Evolutionary conservation across 2,329 filamentous ascomycete species (phyloP).

Genomic region (Aspergillus transmontanensis): DNA sequence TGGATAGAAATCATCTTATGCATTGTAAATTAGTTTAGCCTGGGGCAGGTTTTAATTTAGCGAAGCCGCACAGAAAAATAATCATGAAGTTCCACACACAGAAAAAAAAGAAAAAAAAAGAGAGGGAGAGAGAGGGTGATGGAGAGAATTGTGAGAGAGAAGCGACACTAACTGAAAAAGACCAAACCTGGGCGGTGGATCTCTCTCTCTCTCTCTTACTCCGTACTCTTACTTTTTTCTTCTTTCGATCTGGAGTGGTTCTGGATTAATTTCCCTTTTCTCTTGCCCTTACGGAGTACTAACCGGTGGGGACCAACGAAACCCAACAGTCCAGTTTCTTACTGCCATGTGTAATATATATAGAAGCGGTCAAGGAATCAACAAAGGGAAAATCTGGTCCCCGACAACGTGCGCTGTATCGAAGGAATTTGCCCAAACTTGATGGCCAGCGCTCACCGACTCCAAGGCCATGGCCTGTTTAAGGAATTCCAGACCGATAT

Average conservation of each 20-base stretch:
- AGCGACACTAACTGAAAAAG: not conserved
- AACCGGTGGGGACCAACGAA: constrained; percentile 3
- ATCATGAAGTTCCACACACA: not conserved
- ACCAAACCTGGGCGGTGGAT: not conserved
- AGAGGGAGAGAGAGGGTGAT: not conserved
- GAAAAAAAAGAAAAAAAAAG: constrained; percentile 1
- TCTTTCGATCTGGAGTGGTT: not conserved
- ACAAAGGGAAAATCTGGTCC: not conserved
- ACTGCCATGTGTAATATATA: constrained; percentile 15
- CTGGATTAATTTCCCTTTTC: constrained; percentile 1
- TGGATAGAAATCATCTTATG: not conserved
- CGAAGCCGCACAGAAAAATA: constrained; percentile 11
- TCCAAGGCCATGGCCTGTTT: constrained; percentile 1
- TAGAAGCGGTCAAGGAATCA: constrained; percentile 15
- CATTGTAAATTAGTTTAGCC: not conserved
- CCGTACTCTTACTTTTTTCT: not conserved
- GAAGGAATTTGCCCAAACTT: not conserved
- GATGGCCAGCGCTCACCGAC: constrained; percentile 13
- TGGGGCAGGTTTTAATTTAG: constrained; percentile 15
- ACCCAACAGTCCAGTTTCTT: constrained; percentile 8
- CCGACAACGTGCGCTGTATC: not conserved
- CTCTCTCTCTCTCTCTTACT: not conserved
- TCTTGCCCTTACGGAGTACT: not conserved
- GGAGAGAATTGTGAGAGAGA: not conserved
- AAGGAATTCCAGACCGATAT: constrained; percentile 6